Evolutionary conservation across 176 grass and related monocot genomes (phyloP).

Genomic region (Thalia dealbata): DNA sequence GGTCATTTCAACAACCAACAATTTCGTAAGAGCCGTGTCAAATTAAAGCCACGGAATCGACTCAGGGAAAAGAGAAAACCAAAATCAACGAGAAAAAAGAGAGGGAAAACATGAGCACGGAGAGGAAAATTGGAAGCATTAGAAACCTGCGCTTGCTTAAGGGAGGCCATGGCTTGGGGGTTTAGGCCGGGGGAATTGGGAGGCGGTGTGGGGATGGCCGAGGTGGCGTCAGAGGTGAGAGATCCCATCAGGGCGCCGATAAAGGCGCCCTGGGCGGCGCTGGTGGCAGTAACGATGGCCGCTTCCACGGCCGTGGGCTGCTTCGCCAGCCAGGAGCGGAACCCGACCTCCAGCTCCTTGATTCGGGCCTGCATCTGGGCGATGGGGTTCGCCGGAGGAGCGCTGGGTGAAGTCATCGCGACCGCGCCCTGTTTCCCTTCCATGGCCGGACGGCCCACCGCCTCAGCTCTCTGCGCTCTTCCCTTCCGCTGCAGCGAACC

Average conservation of each 20-base stretch:
- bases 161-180: slow-evolving; percentile 50
- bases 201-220: slow-evolving; percentile 32
- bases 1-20: no score
- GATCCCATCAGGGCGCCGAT: slow-evolving; percentile 48
- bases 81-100: not conserved
- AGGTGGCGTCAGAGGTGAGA: slow-evolving; percentile 27
- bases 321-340: slow-evolving; percentile 53
- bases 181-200: slow-evolving; percentile 25
- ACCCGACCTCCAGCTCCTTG: slow-evolving; percentile 40
- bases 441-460: slow-evolving; percentile 3
- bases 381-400: slow-evolving; percentile 16
- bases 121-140: not conserved
- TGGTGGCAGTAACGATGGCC: slow-evolving; percentile 37
- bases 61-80: no score
- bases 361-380: slow-evolving; percentile 25
- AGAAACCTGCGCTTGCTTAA: slow-evolving; percentile 66
- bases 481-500: not conserved
- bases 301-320: slow-evolving; percentile 70
- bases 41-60: no score
- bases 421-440: slow-evolving; percentile 2
- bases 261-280: slow-evolving; percentile 53
- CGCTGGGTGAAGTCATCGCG: not conserved
- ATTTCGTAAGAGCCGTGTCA: no score
- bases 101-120: not conserved
- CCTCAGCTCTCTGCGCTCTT: not conserved